Base-by-base conservation (phyloP, 176 grass and related monocot species). In the Coix lacrymajobi region DNA sequence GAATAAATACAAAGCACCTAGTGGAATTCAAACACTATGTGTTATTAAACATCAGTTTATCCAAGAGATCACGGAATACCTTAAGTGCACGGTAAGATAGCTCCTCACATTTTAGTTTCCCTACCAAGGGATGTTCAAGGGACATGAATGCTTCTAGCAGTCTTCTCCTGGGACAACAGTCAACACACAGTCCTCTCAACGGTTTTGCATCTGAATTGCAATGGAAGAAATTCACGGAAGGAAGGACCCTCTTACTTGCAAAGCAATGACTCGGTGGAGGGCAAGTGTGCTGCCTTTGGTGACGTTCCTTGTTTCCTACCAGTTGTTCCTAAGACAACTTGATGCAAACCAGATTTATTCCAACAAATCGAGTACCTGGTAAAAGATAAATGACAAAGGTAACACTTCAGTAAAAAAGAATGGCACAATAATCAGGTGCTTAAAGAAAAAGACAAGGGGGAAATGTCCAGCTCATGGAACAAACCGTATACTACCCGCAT, bases 261-360 rank as follows among this genome's bases (percentile, higher is more conserved):
- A 7, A 98, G 60, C 84, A 94, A 88, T 79, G 92, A 90, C 62
- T 95, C 91, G 0, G 88, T 93, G 70, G 92, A 94, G 66, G 91
- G 92, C 51, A 77, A 83, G 51, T 76, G 71, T 49, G 82, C 88
- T 33, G 89, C 90, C 76, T 95, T 93, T 13, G 85, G 77, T 58
- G 95, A 98, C 16, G 96, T 84, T 32, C 92, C 96, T 85, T 98
- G 96, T 91, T 95, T 98, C 82, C 92, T 98, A 8, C 96, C 96
- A 11, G 92, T 91, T 86, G 90, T 98, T 79, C 87, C 90, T 56
- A 95, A 78, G 48, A 98, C 34, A 84, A 94, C 92, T 89, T 95
- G 90, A 90, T 91, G 91, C 56, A 95, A 86, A 44, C 92, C 87
- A 0, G 45, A 92, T 83, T 85, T 91, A 75, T 98, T 95, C 96